These are phyloP conservation scores for Amanita fuliginea DNA, from an alignment of 768 basidiomycete genomes.

Conservation along the genomic window DNA sequence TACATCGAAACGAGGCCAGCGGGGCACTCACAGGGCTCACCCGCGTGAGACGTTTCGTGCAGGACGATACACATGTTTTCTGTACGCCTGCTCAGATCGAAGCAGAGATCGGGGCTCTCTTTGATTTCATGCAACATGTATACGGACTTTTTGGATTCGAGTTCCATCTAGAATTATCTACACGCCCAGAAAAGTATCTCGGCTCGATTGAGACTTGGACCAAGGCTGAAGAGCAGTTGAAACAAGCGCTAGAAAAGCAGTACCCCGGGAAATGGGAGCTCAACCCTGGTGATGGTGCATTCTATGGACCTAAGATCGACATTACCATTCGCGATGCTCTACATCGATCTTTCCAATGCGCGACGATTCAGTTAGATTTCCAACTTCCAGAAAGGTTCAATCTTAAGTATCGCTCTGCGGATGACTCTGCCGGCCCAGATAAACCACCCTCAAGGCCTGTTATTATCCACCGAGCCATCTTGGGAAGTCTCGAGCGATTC, in stretches of 20 bases:
- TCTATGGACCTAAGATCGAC: constrained; percentile 99
- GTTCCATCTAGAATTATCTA: constrained; percentile 90
- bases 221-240: constrained; percentile 82
- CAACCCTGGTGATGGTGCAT: constrained; percentile 95
- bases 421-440: constrained; percentile 48
- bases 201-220: constrained; percentile 89
- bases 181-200: constrained; percentile 89
- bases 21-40: constrained; percentile 91
- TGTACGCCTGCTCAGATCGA: constrained; percentile 76
- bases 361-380: constrained; percentile 98
- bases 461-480: constrained; percentile 95
- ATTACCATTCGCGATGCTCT: constrained; percentile 93
- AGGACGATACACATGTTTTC: constrained; percentile 98
- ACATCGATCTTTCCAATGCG: constrained; percentile 91
- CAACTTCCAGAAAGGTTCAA: constrained; percentile 96
- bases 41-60: constrained; percentile 88
- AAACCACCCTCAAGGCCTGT: constrained; percentile 69
- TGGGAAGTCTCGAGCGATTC: constrained; percentile 91
- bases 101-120: constrained; percentile 74
- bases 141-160: constrained; percentile 94
- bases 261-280: constrained; percentile 87
- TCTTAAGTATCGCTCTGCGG: constrained; percentile 78
- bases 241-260: constrained; percentile 69
- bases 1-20: constrained; percentile 93
- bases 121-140: constrained; percentile 91